These are phyloP conservation scores for Babesia bigemina DNA, from an alignment of 169 alveolate species.

Conservation along the genomic window DNA sequence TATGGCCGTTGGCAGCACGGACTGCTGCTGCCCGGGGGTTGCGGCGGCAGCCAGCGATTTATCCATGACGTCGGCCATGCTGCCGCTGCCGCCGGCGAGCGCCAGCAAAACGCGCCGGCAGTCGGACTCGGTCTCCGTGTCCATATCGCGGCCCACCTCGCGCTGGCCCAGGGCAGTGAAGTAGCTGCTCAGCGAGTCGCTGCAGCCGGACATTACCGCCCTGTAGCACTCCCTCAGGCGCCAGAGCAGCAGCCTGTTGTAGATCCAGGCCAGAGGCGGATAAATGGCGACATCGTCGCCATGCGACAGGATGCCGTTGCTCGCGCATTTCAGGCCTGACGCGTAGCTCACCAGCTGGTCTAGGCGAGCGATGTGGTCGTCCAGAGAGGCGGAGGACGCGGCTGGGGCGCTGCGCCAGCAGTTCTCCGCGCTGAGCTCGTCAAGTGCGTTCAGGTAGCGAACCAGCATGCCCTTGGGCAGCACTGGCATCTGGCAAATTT, in stretches of 20 bases:
- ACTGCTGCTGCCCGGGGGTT: neutral
- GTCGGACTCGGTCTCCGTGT: neutral
- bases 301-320: neutral
- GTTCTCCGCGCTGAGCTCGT: neutral
- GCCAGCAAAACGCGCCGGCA: neutral
- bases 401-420: neutral
- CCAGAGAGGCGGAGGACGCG: neutral
- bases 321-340: neutral
- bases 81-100: neutral
- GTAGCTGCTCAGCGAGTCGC: neutral
- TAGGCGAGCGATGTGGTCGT: neutral
- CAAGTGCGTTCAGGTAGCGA: neutral
- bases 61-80: neutral
- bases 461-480: neutral
- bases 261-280: constrained; percentile 8
- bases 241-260: constrained; percentile 18
- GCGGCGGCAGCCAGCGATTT: neutral
- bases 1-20: neutral
- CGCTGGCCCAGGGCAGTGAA: neutral
- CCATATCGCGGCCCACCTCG: neutral
- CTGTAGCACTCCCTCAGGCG: neutral
- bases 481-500: neutral
- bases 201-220: constrained; percentile 7
- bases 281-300: neutral
- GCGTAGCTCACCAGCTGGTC: neutral